Percentiles rank a stretch among this genome's conserved stretches.
Evolutionary conservation across 2,329 filamentous ascomycete genomes (phyloP).

Genomic region (Paraphaeosphaeria minitans): DNA sequence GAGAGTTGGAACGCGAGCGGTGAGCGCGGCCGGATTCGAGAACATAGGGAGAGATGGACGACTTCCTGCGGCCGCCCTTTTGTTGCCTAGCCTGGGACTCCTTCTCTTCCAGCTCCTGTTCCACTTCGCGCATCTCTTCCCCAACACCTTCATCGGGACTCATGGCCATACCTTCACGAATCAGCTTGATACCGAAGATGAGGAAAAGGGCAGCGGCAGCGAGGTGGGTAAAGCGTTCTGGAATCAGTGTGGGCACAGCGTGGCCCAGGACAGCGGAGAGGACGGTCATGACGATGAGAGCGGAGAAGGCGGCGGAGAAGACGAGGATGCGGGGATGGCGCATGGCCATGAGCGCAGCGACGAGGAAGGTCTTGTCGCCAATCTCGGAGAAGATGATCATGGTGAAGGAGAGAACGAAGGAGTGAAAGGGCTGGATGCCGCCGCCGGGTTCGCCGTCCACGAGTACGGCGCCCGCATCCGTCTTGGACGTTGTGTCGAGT

Average conservation of each 20-base stretch:
- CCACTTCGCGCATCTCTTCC: slow-evolving; percentile 98
- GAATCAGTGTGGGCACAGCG: slow-evolving; percentile 85
- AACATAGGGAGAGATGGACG: slow-evolving; percentile 73
- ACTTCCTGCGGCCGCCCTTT: slow-evolving; percentile 65
- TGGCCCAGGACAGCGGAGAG: slow-evolving; percentile 92
- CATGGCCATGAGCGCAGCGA: slow-evolving; percentile 98
- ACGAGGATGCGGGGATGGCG: slow-evolving; percentile 92
- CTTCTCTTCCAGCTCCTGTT: slow-evolving; percentile 91
- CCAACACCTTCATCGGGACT: slow-evolving; percentile 85
- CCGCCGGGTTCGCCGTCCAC: slow-evolving; percentile 58
- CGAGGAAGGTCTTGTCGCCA: slow-evolving; percentile 97
- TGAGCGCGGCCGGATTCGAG: slow-evolving; percentile 80
- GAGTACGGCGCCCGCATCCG: slow-evolving; percentile 31
- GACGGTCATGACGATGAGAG: slow-evolving; percentile 91
- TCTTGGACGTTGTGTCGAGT: slow-evolving; percentile 37
- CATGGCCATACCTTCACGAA: slow-evolving; percentile 89
- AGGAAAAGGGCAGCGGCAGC: slow-evolving; percentile 85
- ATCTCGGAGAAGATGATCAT: slow-evolving; percentile 98
- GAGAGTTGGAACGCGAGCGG: slow-evolving; percentile 74
- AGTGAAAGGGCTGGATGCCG: slow-evolving; percentile 81
- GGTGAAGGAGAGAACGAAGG: slow-evolving; percentile 86
- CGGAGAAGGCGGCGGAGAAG: slow-evolving; percentile 92
- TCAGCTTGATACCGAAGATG: slow-evolving; percentile 81
- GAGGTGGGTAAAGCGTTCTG: slow-evolving; percentile 88
- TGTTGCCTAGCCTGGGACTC: slow-evolving; percentile 72